Evolutionary conservation across 257 asterid species (phyloP).

Genomic region (Nemophila menziesii): DNA sequence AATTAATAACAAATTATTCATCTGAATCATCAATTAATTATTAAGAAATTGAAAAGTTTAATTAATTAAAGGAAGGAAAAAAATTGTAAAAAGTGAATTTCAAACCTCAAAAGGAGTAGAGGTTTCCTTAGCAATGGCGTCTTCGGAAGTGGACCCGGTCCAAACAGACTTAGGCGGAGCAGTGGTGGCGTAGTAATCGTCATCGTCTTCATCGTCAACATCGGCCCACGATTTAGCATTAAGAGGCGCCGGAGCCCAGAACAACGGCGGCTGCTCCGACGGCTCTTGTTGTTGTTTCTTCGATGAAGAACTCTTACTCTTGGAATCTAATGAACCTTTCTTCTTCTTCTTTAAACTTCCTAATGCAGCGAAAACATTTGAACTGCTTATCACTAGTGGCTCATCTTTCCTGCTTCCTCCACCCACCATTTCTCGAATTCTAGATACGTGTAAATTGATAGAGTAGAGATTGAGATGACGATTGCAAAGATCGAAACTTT

Average conservation of each 20-base stretch:
- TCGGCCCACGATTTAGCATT: conserved; percentile 88
- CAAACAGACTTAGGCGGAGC: conserved; percentile 76
- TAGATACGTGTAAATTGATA: neutral
- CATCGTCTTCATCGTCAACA: conserved; percentile 94
- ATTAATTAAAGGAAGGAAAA: neutral
- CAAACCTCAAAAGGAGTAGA: conserved; percentile 50
- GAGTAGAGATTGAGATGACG: neutral
- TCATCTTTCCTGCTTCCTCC: conserved; percentile 83
- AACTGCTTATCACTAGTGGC: conserved; percentile 54
- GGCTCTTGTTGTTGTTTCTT: conserved; percentile 20
- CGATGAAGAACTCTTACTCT: conserved; percentile 27
- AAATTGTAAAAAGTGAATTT: neutral
- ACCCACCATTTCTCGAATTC: conserved; percentile 45
- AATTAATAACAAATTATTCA: no score
- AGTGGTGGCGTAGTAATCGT: conserved; percentile 81
- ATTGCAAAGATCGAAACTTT: neutral
- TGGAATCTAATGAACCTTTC: conserved; percentile 34
- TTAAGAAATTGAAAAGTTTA: no score
- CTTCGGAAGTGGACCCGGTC: conserved; percentile 31
- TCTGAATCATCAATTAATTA: no score
- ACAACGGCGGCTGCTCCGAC: conserved; percentile 40
- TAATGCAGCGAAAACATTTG: conserved; percentile 82
- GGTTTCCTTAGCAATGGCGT: conserved; percentile 18
- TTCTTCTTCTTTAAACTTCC: conserved; percentile 83
- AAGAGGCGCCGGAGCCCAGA: conserved; percentile 91